Base-by-base conservation (phyloP, 2,329 filamentous ascomycete genomes). In the Boeremia exigua region DNA sequence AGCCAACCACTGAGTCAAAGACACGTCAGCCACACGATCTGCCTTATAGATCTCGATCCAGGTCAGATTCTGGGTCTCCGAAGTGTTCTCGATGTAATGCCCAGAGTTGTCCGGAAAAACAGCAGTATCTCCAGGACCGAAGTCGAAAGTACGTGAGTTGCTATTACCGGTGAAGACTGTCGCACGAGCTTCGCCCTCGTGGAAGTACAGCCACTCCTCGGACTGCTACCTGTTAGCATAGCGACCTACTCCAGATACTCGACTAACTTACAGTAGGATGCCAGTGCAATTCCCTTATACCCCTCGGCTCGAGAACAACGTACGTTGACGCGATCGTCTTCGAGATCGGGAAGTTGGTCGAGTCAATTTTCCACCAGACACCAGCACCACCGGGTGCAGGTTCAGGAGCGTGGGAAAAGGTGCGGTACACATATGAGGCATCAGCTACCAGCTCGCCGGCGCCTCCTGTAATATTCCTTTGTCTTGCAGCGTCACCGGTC, bases 131-230 rank as follows among this genome's bases (percentile, higher is more conserved):
- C 88, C 87, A 4, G 86, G 81, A 2, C 76, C 77, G 70, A 89
- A 88, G 72, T 90, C 85, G 66, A 89, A 89, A 0, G 87, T 90
- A 6, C 87, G 81, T 2, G 87, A 81, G 50, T 83, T 84, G 10
- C 79, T 77, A 63, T 80, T 82, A 6, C 86, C 87, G 43, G 85
- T 84, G 69, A 88, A 90, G 2, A 88, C 84, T 0, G 86, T 89
- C 0, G 86, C 87, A 25, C 83, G 82, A 0, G 78, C 87, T 2
- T 79, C 73, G 23, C 87, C 88, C 56, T 83, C 77, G 68, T 88
- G 85, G 76, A 90, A 90, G 74, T 89, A 90, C 2, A 90, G 73
- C 87, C 88, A 90, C 70, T 90, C 87, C 63, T 89, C 85, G 5
- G 85, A 54, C 44, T 60, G 36, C 10, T 25, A 56, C 8, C 4